Percentiles rank a stretch among this genome's conserved stretches.
These are phyloP conservation scores for Aleurites moluccanus DNA, from an alignment of 441 rosid species.

Conservation along the genomic window DNA sequence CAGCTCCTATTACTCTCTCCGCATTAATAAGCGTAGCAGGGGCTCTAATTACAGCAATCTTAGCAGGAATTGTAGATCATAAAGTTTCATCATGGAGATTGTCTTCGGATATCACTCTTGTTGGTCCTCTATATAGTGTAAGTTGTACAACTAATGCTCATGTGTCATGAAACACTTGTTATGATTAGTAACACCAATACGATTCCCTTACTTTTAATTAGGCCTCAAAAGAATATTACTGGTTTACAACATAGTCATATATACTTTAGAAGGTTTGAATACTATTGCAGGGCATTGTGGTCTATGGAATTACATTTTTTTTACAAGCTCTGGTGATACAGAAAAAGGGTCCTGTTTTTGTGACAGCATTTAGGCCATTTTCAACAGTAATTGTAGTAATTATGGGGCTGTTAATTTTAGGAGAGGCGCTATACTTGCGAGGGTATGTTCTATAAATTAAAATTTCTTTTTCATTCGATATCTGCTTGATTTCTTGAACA, in stretches of 20 bases:
- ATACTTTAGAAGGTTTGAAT: too few species aligned
- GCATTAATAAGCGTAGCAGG: not conserved
- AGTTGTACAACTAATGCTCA: not conserved
- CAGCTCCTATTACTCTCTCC: not conserved
- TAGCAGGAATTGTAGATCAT: not conserved
- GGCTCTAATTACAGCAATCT: not conserved
- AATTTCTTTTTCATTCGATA: too few species aligned
- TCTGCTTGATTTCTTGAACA: too few species aligned
- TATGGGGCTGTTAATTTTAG: not conserved
- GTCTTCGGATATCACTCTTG: not conserved
- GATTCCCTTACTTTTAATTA: too few species aligned
- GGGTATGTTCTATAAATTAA: not conserved
- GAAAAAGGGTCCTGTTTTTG: conserved; percentile 9
- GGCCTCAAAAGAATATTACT: too few species aligned
- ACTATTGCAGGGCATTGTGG: conserved; percentile 1
- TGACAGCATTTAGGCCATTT: conserved; percentile 14
- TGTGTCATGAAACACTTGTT: too few species aligned
- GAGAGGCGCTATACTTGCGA: conserved; percentile 10
- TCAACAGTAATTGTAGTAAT: not conserved
- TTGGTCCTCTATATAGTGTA: conserved; percentile 2
- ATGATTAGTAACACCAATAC: too few species aligned
- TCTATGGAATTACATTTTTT: not conserved
- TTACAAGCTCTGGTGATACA: not conserved
- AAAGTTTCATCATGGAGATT: conserved; percentile 2
- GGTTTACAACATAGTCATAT: too few species aligned